These are phyloP conservation scores for Trichosanthes cucumerina DNA, from an alignment of 306 rosid species.

Conservation along the genomic window DNA sequence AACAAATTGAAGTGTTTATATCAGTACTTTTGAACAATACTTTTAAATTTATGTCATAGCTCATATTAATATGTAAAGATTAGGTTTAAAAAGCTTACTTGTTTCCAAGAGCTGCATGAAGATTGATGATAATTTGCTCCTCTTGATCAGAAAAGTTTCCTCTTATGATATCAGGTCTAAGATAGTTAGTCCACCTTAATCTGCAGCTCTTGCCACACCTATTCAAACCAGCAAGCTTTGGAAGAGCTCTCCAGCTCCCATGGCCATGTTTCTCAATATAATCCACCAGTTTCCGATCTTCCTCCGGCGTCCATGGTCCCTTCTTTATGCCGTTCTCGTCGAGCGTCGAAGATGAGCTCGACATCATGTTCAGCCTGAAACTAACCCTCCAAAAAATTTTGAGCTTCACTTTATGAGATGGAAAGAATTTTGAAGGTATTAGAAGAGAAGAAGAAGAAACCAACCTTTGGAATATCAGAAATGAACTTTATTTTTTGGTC, in stretches of 20 bases:
- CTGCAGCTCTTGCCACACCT: slow-evolving; percentile 82
- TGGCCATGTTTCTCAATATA: slow-evolving; percentile 49
- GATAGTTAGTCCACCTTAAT: slow-evolving; percentile 68
- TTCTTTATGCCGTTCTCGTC: slow-evolving; percentile 31
- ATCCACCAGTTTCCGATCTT: slow-evolving; percentile 32
- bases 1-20: neutral
- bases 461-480: neutral
- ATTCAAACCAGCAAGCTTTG: slow-evolving; percentile 66
- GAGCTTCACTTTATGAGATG: neutral
- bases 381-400: neutral
- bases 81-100: slow-evolving; percentile 27
- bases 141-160: slow-evolving; percentile 59
- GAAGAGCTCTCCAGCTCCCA: slow-evolving; percentile 78
- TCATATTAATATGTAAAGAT: neutral
- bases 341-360: slow-evolving; percentile 1
- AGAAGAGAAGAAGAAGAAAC: neutral
- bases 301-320: slow-evolving; percentile 41
- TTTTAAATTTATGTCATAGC: neutral
- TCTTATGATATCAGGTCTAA: slow-evolving; percentile 71
- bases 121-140: slow-evolving; percentile 44
- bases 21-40: neutral
- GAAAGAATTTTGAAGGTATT: neutral
- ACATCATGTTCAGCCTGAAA: slow-evolving; percentile 15
- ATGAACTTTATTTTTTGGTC: neutral
- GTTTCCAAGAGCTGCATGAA: slow-evolving; percentile 62